A percentile compares a stretch with the other conserved stretches of the same genome.
phyloP scores from a whole-genome alignment of 176 grass and related monocot species.

The Triticum dicoccoides region DNA sequence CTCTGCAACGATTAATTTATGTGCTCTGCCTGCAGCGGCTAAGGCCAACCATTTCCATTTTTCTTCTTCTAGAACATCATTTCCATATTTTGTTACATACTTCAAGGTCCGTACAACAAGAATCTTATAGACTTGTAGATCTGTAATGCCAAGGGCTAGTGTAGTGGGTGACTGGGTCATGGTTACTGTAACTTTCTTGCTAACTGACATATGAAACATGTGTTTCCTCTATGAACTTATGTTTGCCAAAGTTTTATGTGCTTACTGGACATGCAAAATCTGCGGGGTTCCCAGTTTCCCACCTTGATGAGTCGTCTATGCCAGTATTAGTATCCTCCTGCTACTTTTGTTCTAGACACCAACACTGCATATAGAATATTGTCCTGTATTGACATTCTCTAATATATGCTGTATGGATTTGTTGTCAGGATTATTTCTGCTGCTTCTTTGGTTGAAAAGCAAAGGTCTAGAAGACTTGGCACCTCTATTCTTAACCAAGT shows the following conservation, averaged over 20 bases:
- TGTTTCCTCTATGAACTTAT: background rate
- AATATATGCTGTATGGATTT: background rate
- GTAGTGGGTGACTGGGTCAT: background rate
- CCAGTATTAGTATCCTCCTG: background rate
- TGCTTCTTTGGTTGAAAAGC: slow-evolving; percentile 82
- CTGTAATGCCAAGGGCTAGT: background rate
- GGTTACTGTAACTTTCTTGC: background rate
- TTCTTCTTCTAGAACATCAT: background rate
- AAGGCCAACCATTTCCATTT: background rate
- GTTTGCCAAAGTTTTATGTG: background rate
- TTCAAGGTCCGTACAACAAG: background rate
- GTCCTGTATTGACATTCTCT: background rate
- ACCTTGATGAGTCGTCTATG: background rate
- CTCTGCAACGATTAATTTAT: background rate
- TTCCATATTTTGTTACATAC: background rate
- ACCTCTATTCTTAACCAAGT: slow-evolving; percentile 97
- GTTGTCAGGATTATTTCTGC: slow-evolving; percentile 71
- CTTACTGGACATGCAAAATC: background rate
- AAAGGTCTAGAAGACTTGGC: slow-evolving; percentile 86
- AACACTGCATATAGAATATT: background rate
- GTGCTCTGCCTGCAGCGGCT: background rate
- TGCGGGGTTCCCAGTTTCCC: background rate
- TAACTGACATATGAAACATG: background rate
- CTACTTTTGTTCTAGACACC: background rate
- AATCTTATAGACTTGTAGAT: background rate